phyloP scores from a whole-genome alignment of 495 filamentous ascomycete genomes.

The Tuber brumale region DNA sequence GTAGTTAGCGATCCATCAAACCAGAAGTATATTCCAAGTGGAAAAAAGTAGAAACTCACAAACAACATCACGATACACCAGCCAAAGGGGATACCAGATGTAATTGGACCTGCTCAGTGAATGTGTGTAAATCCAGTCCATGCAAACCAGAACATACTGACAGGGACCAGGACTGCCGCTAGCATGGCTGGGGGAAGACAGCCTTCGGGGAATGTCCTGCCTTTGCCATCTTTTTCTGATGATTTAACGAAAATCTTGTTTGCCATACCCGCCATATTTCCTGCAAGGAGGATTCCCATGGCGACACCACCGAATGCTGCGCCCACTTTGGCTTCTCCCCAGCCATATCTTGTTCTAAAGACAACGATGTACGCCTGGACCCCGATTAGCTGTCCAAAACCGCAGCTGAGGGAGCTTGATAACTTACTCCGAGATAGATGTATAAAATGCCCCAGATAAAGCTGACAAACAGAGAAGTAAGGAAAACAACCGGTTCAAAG shows the following conservation, averaged over 20 bases:
- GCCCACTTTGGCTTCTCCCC: conserved; percentile 53
- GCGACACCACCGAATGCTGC: conserved; percentile 56
- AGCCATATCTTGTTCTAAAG: conserved; percentile 53
- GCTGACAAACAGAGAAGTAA: conserved; percentile 70
- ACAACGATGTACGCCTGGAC: conserved; percentile 56
- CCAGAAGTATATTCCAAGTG: conserved; percentile 11
- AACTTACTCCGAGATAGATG: conserved; percentile 41
- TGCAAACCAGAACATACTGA: conserved; percentile 57
- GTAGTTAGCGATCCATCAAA: background rate
- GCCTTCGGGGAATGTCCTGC: conserved; percentile 37
- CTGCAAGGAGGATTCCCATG: conserved; percentile 50
- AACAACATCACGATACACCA: conserved; percentile 29
- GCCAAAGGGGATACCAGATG: conserved; percentile 52
- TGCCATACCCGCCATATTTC: conserved; percentile 43
- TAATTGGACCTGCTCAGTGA: conserved; percentile 52
- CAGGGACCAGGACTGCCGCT: conserved; percentile 49
- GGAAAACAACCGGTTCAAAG: conserved; percentile 69
- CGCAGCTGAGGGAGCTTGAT: background rate
- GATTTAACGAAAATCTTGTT: conserved; percentile 43
- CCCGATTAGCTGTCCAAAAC: conserved; percentile 4
- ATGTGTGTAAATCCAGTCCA: conserved; percentile 51
- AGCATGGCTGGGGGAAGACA: conserved; percentile 45
- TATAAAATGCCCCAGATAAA: conserved; percentile 79
- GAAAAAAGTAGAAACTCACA: conserved; percentile 15
- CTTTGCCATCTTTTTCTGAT: conserved; percentile 8